Evolutionary conservation across 2,329 filamentous ascomycete species (phyloP).

Genomic region (Cordyceps cicadae): DNA sequence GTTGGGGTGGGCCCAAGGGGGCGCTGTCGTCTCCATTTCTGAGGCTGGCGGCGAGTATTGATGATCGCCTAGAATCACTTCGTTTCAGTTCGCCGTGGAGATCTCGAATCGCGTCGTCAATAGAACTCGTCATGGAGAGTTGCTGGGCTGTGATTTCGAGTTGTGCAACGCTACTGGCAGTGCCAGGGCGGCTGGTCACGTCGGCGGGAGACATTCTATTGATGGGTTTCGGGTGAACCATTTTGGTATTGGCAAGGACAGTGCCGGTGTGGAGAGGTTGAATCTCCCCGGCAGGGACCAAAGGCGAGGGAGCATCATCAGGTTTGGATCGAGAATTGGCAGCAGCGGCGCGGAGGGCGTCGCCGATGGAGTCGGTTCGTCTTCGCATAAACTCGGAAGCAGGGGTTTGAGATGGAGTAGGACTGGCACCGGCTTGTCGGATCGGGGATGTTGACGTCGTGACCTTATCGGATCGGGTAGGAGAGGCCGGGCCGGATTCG

Average conservation of each 20-base stretch:
- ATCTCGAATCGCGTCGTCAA: slow-evolving; percentile 69
- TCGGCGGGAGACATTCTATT: slow-evolving; percentile 42
- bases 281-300: slow-evolving; percentile 2
- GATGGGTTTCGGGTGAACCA: slow-evolving; percentile 35
- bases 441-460: background rate
- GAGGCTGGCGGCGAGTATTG: slow-evolving; percentile 45
- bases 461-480: background rate
- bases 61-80: slow-evolving; percentile 58
- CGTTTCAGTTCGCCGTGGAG: slow-evolving; percentile 64
- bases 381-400: slow-evolving; percentile 1
- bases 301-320: background rate
- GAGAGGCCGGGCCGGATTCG: slow-evolving; percentile 4
- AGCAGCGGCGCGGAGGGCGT: slow-evolving; percentile 1
- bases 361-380: slow-evolving; percentile 2
- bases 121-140: slow-evolving; percentile 65
- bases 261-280: slow-evolving; percentile 27
- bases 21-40: slow-evolving; percentile 19
- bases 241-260: slow-evolving; percentile 37
- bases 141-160: slow-evolving; percentile 70
- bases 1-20: slow-evolving; percentile 19
- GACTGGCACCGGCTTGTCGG: background rate
- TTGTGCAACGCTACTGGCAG: slow-evolving; percentile 61
- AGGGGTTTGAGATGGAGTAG: background rate
- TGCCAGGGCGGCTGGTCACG: slow-evolving; percentile 51
- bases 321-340: background rate